phyloP scores from a whole-genome alignment of 2,329 filamentous ascomycete genomes.

The Pseudocercospora cruenta region DNA sequence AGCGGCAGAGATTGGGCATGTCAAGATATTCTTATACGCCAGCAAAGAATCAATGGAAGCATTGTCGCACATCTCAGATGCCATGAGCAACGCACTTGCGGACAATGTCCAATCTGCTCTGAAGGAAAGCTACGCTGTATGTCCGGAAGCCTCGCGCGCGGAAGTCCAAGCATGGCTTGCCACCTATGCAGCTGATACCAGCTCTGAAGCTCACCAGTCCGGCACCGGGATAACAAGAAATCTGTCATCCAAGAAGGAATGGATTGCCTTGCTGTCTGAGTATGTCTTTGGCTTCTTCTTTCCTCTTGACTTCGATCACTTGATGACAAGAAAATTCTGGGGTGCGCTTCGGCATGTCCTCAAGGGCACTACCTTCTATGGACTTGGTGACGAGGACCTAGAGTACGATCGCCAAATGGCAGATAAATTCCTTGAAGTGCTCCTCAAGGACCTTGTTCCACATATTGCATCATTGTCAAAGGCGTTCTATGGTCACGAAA shows the following conservation, averaged over 20 bases:
- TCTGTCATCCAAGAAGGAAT: neutral
- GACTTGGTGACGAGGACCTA: neutral
- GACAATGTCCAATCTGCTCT: neutral
- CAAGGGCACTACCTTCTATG: constrained; percentile 5
- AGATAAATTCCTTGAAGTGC: neutral
- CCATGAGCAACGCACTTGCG: constrained; percentile 2
- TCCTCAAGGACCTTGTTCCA: constrained; percentile 11
- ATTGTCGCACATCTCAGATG: neutral
- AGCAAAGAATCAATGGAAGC: neutral
- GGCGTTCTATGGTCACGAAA: constrained; percentile 9
- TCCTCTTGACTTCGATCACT: constrained; percentile 15
- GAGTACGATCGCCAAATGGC: neutral
- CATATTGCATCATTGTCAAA: constrained; percentile 9
- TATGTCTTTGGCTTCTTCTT: constrained; percentile 21
- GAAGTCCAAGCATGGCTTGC: constrained; percentile 6
- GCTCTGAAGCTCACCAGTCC: neutral
- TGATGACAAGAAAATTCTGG: constrained; percentile 17
- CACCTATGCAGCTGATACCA: neutral
- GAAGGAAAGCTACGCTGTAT: constrained; percentile 3
- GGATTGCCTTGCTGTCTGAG: constrained; percentile 7
- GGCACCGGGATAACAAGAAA: neutral
- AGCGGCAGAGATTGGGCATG: neutral
- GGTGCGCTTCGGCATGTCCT: constrained; percentile 13
- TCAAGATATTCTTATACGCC: neutral
- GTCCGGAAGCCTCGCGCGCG: neutral